Conservation (phyloP, 169 alveolate genomes). For the Plasmodium vinckei region DNA sequence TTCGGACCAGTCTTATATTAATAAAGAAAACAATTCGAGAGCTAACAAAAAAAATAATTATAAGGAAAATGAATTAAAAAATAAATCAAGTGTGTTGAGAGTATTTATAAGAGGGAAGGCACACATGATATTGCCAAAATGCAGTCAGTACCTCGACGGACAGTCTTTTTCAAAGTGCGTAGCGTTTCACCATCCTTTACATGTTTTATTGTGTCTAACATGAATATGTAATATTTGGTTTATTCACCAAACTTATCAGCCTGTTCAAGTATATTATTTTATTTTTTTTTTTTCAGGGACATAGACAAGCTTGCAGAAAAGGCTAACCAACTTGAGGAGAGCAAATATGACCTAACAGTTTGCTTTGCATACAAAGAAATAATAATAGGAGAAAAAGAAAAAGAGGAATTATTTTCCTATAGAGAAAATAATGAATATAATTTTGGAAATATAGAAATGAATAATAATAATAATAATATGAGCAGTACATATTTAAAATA, state of each 20-base stretch:
- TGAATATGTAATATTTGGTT: too few relatives aligned
- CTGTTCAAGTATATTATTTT: too few relatives aligned
- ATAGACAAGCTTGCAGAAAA: conserved; percentile 28
- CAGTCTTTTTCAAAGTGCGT: conserved; percentile 1
- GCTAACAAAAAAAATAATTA: neutral
- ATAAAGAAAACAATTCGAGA: neutral
- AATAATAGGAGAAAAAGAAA: conserved; percentile 12
- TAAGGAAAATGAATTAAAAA: neutral
- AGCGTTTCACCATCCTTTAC: neutral
- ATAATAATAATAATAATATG: conserved; percentile 7
- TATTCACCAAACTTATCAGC: neutral
- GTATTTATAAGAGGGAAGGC: conserved; percentile 38
- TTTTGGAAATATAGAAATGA: conserved; percentile 1
- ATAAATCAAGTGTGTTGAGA: conserved; percentile 4
- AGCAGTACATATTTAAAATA: conserved; percentile 14
- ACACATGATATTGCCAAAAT: conserved; percentile 15
- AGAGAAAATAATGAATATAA: conserved; percentile 10
- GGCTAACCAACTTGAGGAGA: neutral
- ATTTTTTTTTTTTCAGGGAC: conserved; percentile 25
- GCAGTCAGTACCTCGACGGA: conserved; percentile 40
- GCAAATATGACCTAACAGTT: neutral
- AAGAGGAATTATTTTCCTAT: neutral
- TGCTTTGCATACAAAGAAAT: conserved; percentile 70
- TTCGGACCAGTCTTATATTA: neutral
- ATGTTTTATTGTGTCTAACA: neutral